A percentile compares a stretch with the other conserved stretches of the same genome.
Evolutionary conservation across 495 filamentous ascomycete genomes (phyloP).

Genomic region (Hypoxylon crocopeplum): DNA sequence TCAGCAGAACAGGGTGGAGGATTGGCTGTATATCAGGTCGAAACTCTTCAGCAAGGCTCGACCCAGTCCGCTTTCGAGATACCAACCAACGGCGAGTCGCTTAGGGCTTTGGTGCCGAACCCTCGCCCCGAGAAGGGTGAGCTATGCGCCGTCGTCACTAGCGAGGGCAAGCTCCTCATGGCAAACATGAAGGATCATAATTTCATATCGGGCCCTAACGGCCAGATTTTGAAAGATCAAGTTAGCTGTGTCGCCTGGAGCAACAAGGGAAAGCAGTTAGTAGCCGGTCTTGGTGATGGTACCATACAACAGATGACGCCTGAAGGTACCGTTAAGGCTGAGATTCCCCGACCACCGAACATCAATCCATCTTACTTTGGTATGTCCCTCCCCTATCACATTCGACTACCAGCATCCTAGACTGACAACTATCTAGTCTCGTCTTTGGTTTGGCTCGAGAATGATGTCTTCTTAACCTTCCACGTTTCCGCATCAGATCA

Average conservation of each 20-base stretch:
- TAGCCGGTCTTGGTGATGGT: constrained; percentile 87
- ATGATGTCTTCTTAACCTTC: constrained; percentile 79
- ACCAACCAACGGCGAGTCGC: constrained; percentile 71
- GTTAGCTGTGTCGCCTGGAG: constrained; percentile 94
- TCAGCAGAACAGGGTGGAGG: constrained; percentile 84
- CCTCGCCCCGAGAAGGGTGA: constrained; percentile 69
- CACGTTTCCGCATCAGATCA: constrained; percentile 68
- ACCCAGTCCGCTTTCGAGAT: constrained; percentile 74
- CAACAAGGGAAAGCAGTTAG: constrained; percentile 86
- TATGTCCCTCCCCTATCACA: constrained; percentile 46
- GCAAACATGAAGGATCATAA: constrained; percentile 76
- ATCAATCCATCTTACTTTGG: constrained; percentile 72
- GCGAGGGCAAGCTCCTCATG: constrained; percentile 79
- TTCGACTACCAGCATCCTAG: constrained; percentile 28
- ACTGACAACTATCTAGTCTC: constrained; percentile 63
- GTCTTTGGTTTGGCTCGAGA: constrained; percentile 88
- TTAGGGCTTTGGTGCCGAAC: constrained; percentile 82
- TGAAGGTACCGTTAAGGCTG: constrained; percentile 73
- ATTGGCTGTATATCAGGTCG: constrained; percentile 80
- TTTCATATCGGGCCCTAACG: constrained; percentile 64
- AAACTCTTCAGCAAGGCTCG: constrained; percentile 66
- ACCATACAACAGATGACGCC: constrained; percentile 83
- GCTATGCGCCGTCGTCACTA: constrained; percentile 79
- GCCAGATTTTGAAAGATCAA: constrained; percentile 70
- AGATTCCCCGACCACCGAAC: constrained; percentile 78